A percentile compares a stretch with the other conserved stretches of the same genome.
Conservation (phyloP, 2,329 filamentous ascomycete genomes). For the Trichoderma afroharzianum region DNA sequence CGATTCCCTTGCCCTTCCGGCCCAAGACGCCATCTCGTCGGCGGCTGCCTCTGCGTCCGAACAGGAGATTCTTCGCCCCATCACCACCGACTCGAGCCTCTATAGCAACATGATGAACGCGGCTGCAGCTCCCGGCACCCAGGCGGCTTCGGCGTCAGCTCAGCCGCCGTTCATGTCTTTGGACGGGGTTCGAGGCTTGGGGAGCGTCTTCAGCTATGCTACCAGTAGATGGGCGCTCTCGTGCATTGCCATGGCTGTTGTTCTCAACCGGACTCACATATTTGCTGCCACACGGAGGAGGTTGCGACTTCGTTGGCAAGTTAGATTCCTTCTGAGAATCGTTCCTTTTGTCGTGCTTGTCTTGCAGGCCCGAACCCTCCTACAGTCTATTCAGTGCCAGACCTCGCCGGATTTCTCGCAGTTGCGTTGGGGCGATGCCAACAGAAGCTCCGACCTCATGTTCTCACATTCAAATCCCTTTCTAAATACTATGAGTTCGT, state of each 20-base stretch:
- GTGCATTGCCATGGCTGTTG: conserved; percentile 79
- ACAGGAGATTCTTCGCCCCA: conserved; percentile 23
- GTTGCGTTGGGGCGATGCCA: conserved; percentile 66
- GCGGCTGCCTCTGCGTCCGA: conserved; percentile 21
- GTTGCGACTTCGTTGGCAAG: conserved; percentile 69
- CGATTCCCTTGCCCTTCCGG: conserved; percentile 59
- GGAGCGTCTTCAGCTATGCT: conserved; percentile 84
- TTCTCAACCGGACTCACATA: conserved; percentile 88
- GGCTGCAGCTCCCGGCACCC: conserved; percentile 18
- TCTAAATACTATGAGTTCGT: conserved; percentile 68
- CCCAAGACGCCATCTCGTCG: conserved; percentile 16
- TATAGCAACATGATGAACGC: conserved; percentile 30
- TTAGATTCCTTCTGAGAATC: conserved; percentile 66
- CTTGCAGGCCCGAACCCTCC: conserved; percentile 63
- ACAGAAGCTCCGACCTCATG: conserved; percentile 63
- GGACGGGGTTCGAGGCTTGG: conserved; percentile 65
- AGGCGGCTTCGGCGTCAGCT: conserved; percentile 20
- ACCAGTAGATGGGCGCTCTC: conserved; percentile 90
- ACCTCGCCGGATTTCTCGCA: conserved; percentile 70
- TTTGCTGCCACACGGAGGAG: conserved; percentile 85
- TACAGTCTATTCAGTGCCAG: conserved; percentile 89
- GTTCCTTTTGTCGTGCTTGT: conserved; percentile 67
- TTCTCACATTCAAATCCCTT: conserved; percentile 67
- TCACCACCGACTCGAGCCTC: conserved; percentile 26
- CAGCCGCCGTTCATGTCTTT: conserved; percentile 48